A percentile compares a stretch with the other conserved stretches of the same genome.
Evolutionary conservation across 208 protist genomes (phyloP).

Genomic region (Acanthamoeba healyi): DNA sequence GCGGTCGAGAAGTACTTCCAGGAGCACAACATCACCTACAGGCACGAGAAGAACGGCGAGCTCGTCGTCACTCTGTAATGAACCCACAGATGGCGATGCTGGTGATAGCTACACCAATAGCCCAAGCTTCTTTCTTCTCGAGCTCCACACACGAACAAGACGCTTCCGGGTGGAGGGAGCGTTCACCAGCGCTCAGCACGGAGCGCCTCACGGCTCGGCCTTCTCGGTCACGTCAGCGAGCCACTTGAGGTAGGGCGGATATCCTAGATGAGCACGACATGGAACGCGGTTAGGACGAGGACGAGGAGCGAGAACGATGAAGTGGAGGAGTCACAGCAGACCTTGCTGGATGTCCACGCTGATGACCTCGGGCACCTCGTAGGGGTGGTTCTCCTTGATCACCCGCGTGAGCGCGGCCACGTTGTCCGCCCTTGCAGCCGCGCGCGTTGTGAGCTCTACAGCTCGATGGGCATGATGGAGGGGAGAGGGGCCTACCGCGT

Average conservation of each 20-base stretch:
- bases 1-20: conserved; percentile 69
- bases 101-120: neutral
- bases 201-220: neutral
- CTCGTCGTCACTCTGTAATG: conserved; percentile 27
- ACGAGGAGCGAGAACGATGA: too few relatives aligned
- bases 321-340: too few relatives aligned
- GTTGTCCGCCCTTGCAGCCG: neutral
- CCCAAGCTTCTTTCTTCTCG: too few relatives aligned
- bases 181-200: too few relatives aligned
- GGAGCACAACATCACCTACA: conserved; percentile 66
- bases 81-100: too few relatives aligned
- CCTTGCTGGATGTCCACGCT: conserved; percentile 19
- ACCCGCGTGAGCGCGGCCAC: neutral
- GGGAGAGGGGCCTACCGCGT: neutral
- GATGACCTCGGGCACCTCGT: conserved; percentile 32
- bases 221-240: conserved; percentile 6
- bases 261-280: neutral
- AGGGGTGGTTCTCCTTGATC: conserved; percentile 38
- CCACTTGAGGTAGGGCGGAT: conserved; percentile 57
- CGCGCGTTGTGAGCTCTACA: too few relatives aligned
- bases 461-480: neutral
- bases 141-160: neutral
- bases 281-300: neutral
- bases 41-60: conserved; percentile 63
- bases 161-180: too few relatives aligned